phyloP scores from a whole-genome alignment of 176 grass and related monocot species.

The Rhipidocladum racemiflorum region DNA sequence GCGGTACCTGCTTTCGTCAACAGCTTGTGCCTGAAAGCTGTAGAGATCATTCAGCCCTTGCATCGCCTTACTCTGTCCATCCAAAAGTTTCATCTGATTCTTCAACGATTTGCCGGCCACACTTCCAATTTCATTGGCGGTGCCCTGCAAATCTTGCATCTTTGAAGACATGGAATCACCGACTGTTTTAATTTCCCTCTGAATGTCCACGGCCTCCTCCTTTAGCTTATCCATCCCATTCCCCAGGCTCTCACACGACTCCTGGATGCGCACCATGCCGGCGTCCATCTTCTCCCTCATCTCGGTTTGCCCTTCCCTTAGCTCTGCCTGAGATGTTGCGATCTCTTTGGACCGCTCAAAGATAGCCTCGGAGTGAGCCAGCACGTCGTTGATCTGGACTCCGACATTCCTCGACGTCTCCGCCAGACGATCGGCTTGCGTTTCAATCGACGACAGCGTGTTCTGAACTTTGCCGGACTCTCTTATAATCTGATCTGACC shows the following conservation, averaged over 20 bases:
- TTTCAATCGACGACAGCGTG: conserved; percentile 48
- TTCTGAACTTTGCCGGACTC: conserved; percentile 48
- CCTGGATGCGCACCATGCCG: conserved; percentile 42
- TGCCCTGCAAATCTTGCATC: conserved; percentile 62
- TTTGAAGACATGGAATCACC: conserved; percentile 54
- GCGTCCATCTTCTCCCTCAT: conserved; percentile 62
- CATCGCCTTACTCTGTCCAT: conserved; percentile 51
- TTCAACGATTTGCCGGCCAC: conserved; percentile 48
- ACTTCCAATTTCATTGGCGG: conserved; percentile 52
- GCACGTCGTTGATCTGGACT: conserved; percentile 45
- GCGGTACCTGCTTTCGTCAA: conserved; percentile 78
- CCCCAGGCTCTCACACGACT: conserved; percentile 54
- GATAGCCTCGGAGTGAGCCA: conserved; percentile 49
- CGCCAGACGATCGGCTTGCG: conserved; percentile 31
- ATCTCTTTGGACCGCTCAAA: conserved; percentile 58
- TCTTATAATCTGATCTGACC: conserved; percentile 53
- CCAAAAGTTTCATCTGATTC: conserved; percentile 63
- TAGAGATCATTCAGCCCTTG: conserved; percentile 54
- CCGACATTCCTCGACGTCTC: conserved; percentile 36
- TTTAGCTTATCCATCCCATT: conserved; percentile 58
- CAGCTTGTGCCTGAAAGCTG: conserved; percentile 55
- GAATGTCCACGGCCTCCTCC: conserved; percentile 46
- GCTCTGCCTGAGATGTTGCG: conserved; percentile 27
- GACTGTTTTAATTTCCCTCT: conserved; percentile 52
- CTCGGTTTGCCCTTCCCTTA: conserved; percentile 55